A percentile compares a stretch with the other conserved stretches of the same genome.
phyloP scores from a whole-genome alignment of 139 green algal genomes.

The Gonium pectorale region DNA sequence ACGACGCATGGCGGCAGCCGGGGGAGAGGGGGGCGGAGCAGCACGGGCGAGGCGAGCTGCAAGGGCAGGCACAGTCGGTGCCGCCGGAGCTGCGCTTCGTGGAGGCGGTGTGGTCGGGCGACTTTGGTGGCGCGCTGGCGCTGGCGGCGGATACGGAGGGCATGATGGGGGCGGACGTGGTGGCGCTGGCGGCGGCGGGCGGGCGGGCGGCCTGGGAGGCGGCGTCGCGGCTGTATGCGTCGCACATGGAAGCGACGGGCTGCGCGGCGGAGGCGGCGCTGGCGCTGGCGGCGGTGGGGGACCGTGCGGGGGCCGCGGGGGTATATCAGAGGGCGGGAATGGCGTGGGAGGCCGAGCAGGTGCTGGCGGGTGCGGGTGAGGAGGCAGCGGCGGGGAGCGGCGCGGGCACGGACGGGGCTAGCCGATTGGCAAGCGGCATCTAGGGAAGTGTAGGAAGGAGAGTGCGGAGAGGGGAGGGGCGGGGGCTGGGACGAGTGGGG shows the following conservation, averaged over 20 bases:
- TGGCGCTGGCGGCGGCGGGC: constrained; percentile 26
- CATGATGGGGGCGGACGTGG: constrained; percentile 30
- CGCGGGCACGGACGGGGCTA: no score
- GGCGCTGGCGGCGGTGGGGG: constrained; percentile 31
- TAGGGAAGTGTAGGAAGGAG: no score
- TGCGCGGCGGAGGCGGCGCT: constrained; percentile 19
- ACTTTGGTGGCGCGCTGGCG: constrained; percentile 19
- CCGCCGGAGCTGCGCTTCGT: constrained; percentile 19
- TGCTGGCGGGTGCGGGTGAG: background rate
- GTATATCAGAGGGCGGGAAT: constrained; percentile 23
- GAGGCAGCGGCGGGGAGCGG: no score
- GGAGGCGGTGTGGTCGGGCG: constrained; percentile 22
- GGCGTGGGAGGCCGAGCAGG: constrained; percentile 23
- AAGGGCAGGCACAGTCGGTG: background rate
- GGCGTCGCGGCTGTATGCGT: constrained; percentile 26
- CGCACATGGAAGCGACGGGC: constrained; percentile 4
- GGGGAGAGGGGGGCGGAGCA: background rate
- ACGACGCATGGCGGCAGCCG: no score
- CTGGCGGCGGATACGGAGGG: constrained; percentile 20
- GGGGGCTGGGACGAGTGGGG: no score
- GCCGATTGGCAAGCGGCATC: no score
- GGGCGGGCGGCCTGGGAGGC: constrained; percentile 21
- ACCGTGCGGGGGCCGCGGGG: background rate
- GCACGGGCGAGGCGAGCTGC: background rate
- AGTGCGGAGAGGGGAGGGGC: no score